phyloP scores from a whole-genome alignment of 2,329 filamentous ascomycete species.

The Claviceps sp. region DNA sequence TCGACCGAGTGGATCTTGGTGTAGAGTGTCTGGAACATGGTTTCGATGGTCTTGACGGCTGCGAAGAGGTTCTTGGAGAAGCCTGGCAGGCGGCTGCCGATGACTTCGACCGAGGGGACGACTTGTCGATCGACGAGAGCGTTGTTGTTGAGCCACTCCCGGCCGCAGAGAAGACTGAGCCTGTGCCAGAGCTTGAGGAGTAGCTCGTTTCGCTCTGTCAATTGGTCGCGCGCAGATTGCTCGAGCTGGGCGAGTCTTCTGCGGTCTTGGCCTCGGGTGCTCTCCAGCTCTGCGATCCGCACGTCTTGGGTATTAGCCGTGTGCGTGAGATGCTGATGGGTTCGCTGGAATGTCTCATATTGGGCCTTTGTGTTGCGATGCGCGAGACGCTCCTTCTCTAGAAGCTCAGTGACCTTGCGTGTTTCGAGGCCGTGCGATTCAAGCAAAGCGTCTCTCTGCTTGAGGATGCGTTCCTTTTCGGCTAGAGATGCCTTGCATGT shows the following conservation, averaged over 20 bases:
- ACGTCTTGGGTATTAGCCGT: conserved; percentile 77
- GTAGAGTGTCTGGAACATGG: conserved; percentile 64
- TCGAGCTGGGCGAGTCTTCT: conserved; percentile 66
- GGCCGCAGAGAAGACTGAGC: conserved; percentile 71
- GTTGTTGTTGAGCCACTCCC: conserved; percentile 85
- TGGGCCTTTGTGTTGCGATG: conserved; percentile 79
- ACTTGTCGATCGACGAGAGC: conserved; percentile 76
- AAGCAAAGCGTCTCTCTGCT: conserved; percentile 75
- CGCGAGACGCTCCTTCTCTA: conserved; percentile 78
- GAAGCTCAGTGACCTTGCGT: conserved; percentile 69
- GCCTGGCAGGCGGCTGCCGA: conserved; percentile 70
- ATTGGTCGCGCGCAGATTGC: conserved; percentile 69
- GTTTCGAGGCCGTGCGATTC: conserved; percentile 82
- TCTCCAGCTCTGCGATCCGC: conserved; percentile 75
- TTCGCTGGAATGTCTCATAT: conserved; percentile 79
- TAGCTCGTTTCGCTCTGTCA: conserved; percentile 78
- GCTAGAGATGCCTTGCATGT: conserved; percentile 60
- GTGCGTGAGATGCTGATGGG: conserved; percentile 73
- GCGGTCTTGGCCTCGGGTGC: conserved; percentile 62
- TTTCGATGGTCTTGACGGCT: conserved; percentile 78
- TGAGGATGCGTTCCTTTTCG: conserved; percentile 86
- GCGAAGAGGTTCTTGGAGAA: conserved; percentile 84
- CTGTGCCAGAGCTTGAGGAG: conserved; percentile 84
- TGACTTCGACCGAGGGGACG: conserved; percentile 70
- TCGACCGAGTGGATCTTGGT: conserved; percentile 74